Base-by-base conservation (phyloP, 1,139 yeast species). In the Pneumocystis canis region DNA sequence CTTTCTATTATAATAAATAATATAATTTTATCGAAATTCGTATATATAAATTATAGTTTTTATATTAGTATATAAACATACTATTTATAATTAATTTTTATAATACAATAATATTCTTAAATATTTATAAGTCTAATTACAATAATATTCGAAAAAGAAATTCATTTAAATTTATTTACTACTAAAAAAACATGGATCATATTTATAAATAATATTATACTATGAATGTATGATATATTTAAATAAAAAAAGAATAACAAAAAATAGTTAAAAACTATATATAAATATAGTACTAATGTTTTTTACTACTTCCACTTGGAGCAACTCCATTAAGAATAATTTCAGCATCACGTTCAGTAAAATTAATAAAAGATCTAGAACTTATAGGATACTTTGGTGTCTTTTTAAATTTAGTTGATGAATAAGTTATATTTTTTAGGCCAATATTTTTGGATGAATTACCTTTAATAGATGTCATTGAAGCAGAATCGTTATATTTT, bases 251-350 rank as follows among this genome's bases (percentile, higher is more conserved):
- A 6, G 2, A 25, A 20, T 11, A 20, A 39, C 11, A 1, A 47
- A 47, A 5, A 20, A 41, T 25, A 47, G 25, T 25, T 47, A 25
- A 9, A 47, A 47, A 25, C 30, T 9, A 25, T 47, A 11, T 47
- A 14, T 25, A 47, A 25, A 47, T 25, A 47, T 11, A 28, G 25
- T 25, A 5, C 4, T 47, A 47, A 47, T 47, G 54, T 25, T 62
- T 62, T 59, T 62, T 62, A n/a, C 59, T 60, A 4, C 57, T 53
- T 9, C 64, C 64, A 25, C 64, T 62, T 16, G 64, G 64, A n/a
- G 64, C 64, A 14, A 63, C 64, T 18, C 64, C 64, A 18, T 62
- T 61, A 25, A 63, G 40, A 47, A 63, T 63, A 33, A 61, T 58
- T 58, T 60, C 61, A 56, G 59, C 61, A 61, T 63, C 64, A 11